Evolutionary conservation across 169 alveolate genomes (phyloP).

Genomic region (Plasmodium relictum): DNA sequence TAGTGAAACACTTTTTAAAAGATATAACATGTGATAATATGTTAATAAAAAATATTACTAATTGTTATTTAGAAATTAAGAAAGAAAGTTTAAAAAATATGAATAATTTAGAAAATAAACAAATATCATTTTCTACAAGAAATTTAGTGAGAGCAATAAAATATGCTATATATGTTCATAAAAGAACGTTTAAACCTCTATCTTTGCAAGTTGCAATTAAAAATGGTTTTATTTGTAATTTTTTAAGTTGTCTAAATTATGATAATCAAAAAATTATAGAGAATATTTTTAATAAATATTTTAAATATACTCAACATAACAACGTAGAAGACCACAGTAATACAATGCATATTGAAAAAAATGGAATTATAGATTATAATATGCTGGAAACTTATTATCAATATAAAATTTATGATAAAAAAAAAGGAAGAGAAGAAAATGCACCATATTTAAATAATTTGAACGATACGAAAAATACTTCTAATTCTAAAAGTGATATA

Average conservation of each 20-base stretch:
- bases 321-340: neutral
- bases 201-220: constrained; percentile 35
- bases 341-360: constrained; percentile 59
- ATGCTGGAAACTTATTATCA: constrained; percentile 42
- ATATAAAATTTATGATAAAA: constrained; percentile 25
- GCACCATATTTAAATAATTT: constrained; percentile 1
- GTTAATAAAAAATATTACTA: constrained; percentile 75
- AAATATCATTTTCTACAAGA: constrained; percentile 61
- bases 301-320: constrained; percentile 4
- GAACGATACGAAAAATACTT: neutral
- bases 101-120: constrained; percentile 33
- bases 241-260: constrained; percentile 35
- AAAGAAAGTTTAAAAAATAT: constrained; percentile 51
- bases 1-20: constrained; percentile 77
- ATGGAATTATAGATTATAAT: constrained; percentile 30
- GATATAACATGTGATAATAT: constrained; percentile 63
- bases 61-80: constrained; percentile 78
- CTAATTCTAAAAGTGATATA: constrained; percentile 26
- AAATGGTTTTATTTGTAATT: constrained; percentile 58
- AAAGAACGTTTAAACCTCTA: constrained; percentile 47
- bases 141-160: constrained; percentile 72
- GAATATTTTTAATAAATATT: constrained; percentile 64
- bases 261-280: constrained; percentile 29
- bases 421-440: constrained; percentile 14
- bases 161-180: constrained; percentile 48